phyloP scores from a whole-genome alignment of 164 flowering plant species.

The Nelumbo lutea region DNA sequence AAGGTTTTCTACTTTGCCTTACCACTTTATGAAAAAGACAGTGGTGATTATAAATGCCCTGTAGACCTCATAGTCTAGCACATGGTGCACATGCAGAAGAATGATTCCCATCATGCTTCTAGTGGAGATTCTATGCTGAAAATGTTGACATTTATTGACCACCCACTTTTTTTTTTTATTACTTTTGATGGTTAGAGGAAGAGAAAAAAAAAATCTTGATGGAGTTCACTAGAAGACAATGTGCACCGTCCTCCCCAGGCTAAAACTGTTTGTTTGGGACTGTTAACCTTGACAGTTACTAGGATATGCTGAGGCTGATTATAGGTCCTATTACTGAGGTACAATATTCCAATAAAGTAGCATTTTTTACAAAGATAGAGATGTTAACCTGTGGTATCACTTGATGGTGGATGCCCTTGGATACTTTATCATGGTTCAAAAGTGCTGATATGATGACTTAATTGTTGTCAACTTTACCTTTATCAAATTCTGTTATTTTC shows the following conservation, averaged over 20 bases:
- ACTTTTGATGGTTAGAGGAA: no score
- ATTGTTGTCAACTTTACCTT: no score
- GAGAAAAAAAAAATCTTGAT: no score
- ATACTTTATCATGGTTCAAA: neutral
- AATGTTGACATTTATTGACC: neutral
- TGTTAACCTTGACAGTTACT: slow-evolving; percentile 10
- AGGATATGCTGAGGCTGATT: no score
- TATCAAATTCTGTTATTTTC: no score
- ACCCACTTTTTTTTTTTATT: no score
- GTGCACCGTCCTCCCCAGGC: neutral
- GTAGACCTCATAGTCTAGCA: neutral
- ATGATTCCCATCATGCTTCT: no score
- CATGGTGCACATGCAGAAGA: neutral
- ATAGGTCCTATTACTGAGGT: no score
- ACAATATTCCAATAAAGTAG: no score
- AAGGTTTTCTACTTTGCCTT: slow-evolving; percentile 40
- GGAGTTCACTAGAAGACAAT: no score
- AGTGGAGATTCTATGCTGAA: neutral
- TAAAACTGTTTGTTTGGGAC: neutral
- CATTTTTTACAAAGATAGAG: no score
- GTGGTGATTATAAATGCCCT: neutral
- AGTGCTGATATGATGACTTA: no score
- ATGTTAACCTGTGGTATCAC: slow-evolving; percentile 38
- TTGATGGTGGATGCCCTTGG: neutral
- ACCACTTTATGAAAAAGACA: neutral